Evolutionary conservation across 208 protist genomes (phyloP).

Genomic region (Leishmania aethiopica): DNA sequence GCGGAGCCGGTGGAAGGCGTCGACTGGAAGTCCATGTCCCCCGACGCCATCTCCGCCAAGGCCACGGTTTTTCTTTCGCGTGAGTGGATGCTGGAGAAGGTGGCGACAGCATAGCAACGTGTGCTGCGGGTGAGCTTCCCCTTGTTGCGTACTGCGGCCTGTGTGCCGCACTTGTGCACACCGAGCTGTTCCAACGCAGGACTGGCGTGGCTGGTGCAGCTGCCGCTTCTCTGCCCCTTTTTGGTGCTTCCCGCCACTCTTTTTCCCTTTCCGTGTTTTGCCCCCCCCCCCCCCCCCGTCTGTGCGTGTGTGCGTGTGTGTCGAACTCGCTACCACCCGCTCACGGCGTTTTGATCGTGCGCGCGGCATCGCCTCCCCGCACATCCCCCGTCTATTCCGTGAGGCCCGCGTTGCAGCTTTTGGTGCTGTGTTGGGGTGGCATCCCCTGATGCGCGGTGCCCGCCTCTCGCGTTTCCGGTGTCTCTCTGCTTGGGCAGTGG

Average conservation of each 20-base stretch:
- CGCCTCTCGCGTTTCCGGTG: background rate
- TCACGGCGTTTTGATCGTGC: background rate
- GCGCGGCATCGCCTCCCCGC: background rate
- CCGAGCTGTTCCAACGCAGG: background rate
- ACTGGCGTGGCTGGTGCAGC: background rate
- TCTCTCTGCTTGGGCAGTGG: background rate
- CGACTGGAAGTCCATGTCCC: conserved; percentile 36
- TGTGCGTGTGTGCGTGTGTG: no score
- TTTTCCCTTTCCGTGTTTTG: background rate
- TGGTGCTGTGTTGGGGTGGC: background rate
- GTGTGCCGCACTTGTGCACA: background rate
- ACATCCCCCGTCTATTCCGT: background rate
- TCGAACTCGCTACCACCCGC: background rate
- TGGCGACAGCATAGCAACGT: background rate
- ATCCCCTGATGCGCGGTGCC: background rate
- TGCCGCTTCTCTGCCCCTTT: conserved; percentile 5
- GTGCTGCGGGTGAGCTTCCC: background rate
- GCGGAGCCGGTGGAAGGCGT: conserved; percentile 33
- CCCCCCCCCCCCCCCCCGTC: no score
- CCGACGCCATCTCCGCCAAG: conserved; percentile 42
- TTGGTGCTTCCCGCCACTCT: background rate
- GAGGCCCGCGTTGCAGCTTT: background rate
- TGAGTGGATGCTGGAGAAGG: conserved; percentile 38
- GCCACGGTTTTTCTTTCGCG: conserved; percentile 27
- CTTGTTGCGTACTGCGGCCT: background rate